phyloP scores from a whole-genome alignment of 2,329 filamentous ascomycete species.

The Colletotrichum tamarilloi region DNA sequence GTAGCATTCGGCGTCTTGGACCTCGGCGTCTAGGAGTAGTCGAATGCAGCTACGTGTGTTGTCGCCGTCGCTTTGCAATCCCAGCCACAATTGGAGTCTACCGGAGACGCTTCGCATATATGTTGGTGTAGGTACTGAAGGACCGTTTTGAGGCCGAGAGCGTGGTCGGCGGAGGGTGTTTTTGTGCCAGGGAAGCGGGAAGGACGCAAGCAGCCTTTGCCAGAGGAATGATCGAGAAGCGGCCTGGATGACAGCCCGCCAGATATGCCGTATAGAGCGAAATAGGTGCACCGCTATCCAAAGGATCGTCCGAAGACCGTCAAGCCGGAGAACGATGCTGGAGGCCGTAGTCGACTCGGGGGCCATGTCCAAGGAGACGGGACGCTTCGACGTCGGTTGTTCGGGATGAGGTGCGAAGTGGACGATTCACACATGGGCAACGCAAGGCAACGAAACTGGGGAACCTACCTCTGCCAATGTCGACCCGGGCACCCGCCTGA shows the following conservation, averaged over 20 bases:
- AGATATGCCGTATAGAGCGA: background rate
- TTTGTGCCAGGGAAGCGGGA: background rate
- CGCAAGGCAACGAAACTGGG: background rate
- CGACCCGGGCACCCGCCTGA: constrained; percentile 3
- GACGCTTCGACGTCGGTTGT: background rate
- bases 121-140: background rate
- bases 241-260: constrained; percentile 3
- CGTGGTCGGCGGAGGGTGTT: background rate
- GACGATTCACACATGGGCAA: background rate
- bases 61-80: background rate
- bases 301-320: background rate
- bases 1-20: background rate
- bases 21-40: constrained; percentile 16
- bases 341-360: background rate
- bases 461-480: constrained; percentile 27
- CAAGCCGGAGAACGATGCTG: background rate
- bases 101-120: constrained; percentile 18
- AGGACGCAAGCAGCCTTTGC: constrained; percentile 4
- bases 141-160: background rate
- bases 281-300: constrained; percentile 18
- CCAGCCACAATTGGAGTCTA: constrained; percentile 18
- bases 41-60: background rate
- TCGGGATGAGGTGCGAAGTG: background rate
- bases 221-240: background rate
- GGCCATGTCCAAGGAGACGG: constrained; percentile 7